Base-by-base conservation (phyloP, 176 grass and related monocot species). In the Elymus sibiricus region DNA sequence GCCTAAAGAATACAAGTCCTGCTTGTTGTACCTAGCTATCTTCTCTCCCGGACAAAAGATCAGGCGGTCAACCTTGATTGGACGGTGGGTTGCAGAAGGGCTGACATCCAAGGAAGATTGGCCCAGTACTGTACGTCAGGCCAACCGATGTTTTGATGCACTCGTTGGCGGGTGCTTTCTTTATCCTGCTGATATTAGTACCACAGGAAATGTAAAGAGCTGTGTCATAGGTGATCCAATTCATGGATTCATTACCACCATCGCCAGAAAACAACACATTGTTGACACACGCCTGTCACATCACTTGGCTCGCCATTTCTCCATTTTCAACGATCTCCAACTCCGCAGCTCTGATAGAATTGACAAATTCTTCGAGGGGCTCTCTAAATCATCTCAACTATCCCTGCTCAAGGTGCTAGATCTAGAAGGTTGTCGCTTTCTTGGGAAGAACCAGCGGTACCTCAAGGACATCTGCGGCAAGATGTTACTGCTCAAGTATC, bases 371-470 rank as follows among this genome's bases (percentile, higher is more conserved):
- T 46, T 86, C 7, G 0, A 28, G 1, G 32, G 0, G 9, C 19
- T 73, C 38, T 26, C 35, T 17, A 2, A 25, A 38, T 34, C 28
- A 79, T 26, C 28, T 28, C 14, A 19, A 9, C 11, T 86, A 4
- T 73, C 66, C 22, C 21, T 29, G 11, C 44, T 87, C 60, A 87
- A 87, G 44, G 86, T 82, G 1, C 79, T 87, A 67, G 79, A 87
- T 82, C 60, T 87, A 64, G 67, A 87, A 81, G 39, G 19, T 0
- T 86, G 77, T 10, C 5, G 13, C 15, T 74, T 81, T 34, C 3
- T 15, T 19, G 22, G 0, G 13, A 81, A 64, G 21, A 27, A 65
- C 14, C 27, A 25, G 5, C 16, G 11, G 5, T 81, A 38, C 17
- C 43, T 87, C 32, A 82, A 67, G 60, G 24, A 42, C 4, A 76